Conservation (phyloP, 345 rosid genomes). For the Corchorus capsularis region DNA sequence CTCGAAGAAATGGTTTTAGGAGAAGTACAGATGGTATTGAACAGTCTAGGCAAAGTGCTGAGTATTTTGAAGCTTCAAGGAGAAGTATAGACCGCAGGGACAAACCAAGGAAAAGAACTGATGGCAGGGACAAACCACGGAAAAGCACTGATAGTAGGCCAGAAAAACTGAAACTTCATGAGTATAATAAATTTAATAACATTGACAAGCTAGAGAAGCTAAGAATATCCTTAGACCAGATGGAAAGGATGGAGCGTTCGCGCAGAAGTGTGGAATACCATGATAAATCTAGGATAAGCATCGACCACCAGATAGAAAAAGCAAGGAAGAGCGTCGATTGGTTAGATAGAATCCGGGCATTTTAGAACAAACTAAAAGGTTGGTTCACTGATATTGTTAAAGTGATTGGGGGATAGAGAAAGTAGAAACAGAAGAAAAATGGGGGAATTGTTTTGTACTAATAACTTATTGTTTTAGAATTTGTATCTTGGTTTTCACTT, state of each 20-base stretch:
- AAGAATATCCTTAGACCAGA: slow-evolving; percentile 58
- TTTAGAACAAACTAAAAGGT: not conserved
- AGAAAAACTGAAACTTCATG: slow-evolving; percentile 52
- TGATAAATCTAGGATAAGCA: slow-evolving; percentile 66
- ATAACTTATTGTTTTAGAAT: slow-evolving; percentile 7
- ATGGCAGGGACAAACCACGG: slow-evolving; percentile 27
- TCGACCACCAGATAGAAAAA: slow-evolving; percentile 61
- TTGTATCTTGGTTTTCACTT: not conserved
- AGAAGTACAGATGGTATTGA: slow-evolving; percentile 49
- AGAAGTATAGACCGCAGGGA: slow-evolving; percentile 14
- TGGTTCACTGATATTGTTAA: not conserved
- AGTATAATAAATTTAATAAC: slow-evolving; percentile 56
- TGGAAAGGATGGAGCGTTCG: slow-evolving; percentile 88
- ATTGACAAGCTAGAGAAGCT: slow-evolving; percentile 60
- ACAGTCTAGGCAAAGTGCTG: not conserved
- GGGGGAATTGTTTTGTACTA: not conserved
- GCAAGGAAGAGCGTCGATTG: slow-evolving; percentile 87
- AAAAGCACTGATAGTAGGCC: slow-evolving; percentile 31
- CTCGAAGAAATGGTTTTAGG: slow-evolving; percentile 56
- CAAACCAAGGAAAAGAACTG: slow-evolving; percentile 28
- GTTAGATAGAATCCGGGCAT: slow-evolving; percentile 50
- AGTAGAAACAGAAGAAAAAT: not conserved
- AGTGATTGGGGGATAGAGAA: not conserved
- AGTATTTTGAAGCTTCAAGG: slow-evolving; percentile 13
- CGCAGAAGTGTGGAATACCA: slow-evolving; percentile 89